These are phyloP conservation scores for Aegle marmelos DNA, from an alignment of 345 rosid genomes.

Conservation along the genomic window DNA sequence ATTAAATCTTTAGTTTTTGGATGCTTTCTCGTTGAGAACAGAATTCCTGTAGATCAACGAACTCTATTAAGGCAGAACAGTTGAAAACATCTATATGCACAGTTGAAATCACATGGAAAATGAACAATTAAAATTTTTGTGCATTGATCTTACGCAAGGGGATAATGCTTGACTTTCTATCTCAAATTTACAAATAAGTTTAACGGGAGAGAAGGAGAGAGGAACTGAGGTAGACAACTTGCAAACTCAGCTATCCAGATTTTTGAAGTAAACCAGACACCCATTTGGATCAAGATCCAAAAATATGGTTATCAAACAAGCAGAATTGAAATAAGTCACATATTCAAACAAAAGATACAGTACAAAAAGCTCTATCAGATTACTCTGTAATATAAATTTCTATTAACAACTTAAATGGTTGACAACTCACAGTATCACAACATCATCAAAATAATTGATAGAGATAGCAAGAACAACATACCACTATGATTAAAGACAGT, in stretches of 20 bases:
- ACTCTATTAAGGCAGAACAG: neutral
- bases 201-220: no score
- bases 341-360: neutral
- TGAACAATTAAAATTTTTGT: neutral
- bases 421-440: neutral
- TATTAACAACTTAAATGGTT: neutral
- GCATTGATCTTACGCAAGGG: neutral
- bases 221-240: neutral
- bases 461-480: conserved; percentile 22
- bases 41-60: conserved; percentile 41
- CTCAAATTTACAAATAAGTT: neutral
- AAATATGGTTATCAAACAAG: neutral
- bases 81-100: conserved; percentile 12
- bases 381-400: neutral
- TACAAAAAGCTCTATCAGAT: neutral
- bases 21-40: conserved; percentile 78
- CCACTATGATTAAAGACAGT: conserved; percentile 77
- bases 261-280: neutral
- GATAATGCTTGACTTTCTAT: neutral
- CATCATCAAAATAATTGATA: neutral
- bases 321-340: neutral
- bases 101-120: neutral
- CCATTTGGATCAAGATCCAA: neutral
- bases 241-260: neutral
- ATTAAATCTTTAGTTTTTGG: conserved; percentile 74